Percentiles rank a stretch among this genome's conserved stretches.
phyloP scores from a whole-genome alignment of 1,284 basidiomycete species.

The Ganoderma lucidum region DNA sequence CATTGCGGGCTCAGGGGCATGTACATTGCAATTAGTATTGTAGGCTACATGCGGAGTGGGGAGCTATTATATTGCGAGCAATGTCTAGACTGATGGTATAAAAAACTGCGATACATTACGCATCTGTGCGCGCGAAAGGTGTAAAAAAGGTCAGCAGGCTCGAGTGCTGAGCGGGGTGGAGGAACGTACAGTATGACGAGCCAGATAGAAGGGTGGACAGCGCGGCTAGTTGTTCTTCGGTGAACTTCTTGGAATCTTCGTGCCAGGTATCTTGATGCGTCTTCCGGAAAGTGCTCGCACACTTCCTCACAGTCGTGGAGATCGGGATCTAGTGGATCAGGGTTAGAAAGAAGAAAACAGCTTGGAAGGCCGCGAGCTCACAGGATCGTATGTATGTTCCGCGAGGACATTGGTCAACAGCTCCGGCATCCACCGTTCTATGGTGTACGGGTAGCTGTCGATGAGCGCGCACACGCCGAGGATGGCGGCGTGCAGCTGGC shows the following conservation, averaged over 20 bases:
- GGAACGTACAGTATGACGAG: constrained; percentile 72
- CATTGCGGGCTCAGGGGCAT: constrained; percentile 13
- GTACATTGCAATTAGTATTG: constrained; percentile 22
- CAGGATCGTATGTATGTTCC: constrained; percentile 86
- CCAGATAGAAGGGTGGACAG: constrained; percentile 78
- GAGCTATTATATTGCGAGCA: constrained; percentile 22
- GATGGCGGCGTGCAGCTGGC: constrained; percentile 81
- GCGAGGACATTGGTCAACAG: constrained; percentile 74
- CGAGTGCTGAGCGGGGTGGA: not conserved
- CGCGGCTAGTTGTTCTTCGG: constrained; percentile 74
- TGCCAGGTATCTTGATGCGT: constrained; percentile 88
- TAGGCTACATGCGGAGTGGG: constrained; percentile 16
- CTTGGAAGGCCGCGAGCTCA: constrained; percentile 33
- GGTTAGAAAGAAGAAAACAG: not conserved
- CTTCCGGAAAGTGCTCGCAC: constrained; percentile 79
- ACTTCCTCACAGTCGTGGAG: constrained; percentile 75
- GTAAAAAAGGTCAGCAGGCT: not conserved
- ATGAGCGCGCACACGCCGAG: constrained; percentile 82
- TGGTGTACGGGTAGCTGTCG: constrained; percentile 86
- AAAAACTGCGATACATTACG: constrained; percentile 34
- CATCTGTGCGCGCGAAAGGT: constrained; percentile 39
- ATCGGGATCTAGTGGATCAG: constrained; percentile 64
- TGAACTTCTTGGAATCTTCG: constrained; percentile 80
- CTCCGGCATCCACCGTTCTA: constrained; percentile 87
- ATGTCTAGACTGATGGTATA: constrained; percentile 19